Evolutionary conservation across 1,284 basidiomycete genomes (phyloP).

Genomic region (Amanita bisporigera): DNA sequence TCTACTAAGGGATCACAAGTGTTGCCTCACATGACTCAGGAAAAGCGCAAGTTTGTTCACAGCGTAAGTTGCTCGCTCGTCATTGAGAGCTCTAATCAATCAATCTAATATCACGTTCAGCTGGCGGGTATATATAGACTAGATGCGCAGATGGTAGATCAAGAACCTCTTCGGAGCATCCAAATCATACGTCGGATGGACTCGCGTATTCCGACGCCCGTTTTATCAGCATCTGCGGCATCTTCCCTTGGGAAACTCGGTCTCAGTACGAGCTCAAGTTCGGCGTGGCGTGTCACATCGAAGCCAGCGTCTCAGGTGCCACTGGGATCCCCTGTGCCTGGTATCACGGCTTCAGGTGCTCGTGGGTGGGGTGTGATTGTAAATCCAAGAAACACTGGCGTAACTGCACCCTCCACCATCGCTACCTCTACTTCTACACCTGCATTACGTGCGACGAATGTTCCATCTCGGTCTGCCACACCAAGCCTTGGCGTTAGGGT

Average conservation of each 20-base stretch:
- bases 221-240: constrained; percentile 59
- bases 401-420: neutral
- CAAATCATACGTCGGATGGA: constrained; percentile 83
- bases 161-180: constrained; percentile 79
- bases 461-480: neutral
- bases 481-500: neutral
- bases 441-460: neutral
- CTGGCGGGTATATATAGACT: constrained; percentile 82
- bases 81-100: neutral
- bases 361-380: constrained; percentile 26
- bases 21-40: constrained; percentile 80
- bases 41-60: constrained; percentile 80
- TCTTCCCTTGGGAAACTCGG: constrained; percentile 63
- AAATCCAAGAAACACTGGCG: constrained; percentile 24
- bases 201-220: constrained; percentile 73
- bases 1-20: constrained; percentile 75
- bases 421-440: neutral
- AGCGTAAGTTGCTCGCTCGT: constrained; percentile 49
- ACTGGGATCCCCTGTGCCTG: constrained; percentile 15
- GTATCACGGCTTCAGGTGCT: constrained; percentile 12
- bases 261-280: constrained; percentile 41
- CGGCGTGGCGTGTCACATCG: neutral
- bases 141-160: constrained; percentile 82
- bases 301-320: constrained; percentile 11
- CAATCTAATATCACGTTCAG: constrained; percentile 37